Base-by-base conservation (phyloP, 2,329 filamentous ascomycete species). In the Passalora sequoiae region DNA sequence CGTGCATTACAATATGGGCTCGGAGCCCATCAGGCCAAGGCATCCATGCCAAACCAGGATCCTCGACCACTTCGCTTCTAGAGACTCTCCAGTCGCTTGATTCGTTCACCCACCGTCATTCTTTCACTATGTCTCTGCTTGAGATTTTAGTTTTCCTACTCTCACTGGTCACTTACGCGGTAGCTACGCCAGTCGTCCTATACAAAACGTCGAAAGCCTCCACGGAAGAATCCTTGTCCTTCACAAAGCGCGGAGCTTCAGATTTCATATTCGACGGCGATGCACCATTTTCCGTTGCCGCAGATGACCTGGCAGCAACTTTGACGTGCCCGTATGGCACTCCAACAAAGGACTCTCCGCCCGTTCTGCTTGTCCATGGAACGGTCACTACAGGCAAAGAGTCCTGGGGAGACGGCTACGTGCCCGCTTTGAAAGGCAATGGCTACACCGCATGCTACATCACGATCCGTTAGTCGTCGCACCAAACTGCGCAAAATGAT, bases 391-490 rank as follows among this genome's bases (percentile, higher is more conserved):
- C 57, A 4, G 58, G 58, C n/a, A 44, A 50, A 21, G 55, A 58
- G 32, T 45, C 55, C 2, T 61, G 60, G 58, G 55, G 49, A 1
- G 43, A 56, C 32, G 57, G 56, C 17, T 61, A 57, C 28, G 56
- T 61, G 1, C 59, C 59, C 19, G 59, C 60, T 16, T 42, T 61
- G 10, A 32, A 40, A 12, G 44, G 48, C 10, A 52, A 60, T 17
- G 57, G 58, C n/a, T 62, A 56, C 38, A 62, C 58, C 7, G 51
- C 56, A 3, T 62, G 59, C 49, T 60, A 58, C 40, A 44, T 62
- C n/a, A 58, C 52, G 2, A 49, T 60, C 3, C 59, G 57, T 58
- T 45, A 31, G 57, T 41, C 10, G 13, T 15, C 16, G 2, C 3
- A 6, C 22, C 4, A 6, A 16, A 25, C 4, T 10, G 3, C 6